Conservation (phyloP, 129 eudicot species). For the Saussurea involucrata region DNA sequence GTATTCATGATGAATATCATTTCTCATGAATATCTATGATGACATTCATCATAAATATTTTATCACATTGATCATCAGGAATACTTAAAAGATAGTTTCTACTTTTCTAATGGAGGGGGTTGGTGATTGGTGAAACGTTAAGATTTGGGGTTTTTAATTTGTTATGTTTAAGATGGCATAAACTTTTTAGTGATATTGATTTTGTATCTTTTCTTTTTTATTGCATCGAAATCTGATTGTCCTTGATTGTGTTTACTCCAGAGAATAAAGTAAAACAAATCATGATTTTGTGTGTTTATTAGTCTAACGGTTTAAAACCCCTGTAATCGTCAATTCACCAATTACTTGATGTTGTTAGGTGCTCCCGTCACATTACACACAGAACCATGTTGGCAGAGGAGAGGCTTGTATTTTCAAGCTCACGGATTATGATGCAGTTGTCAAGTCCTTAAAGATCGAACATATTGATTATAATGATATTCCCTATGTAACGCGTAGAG, state of each 20-base stretch:
- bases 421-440: slow-evolving; percentile 63
- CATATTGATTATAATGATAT: slow-evolving; percentile 61
- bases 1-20: too few relatives aligned
- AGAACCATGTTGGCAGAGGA: slow-evolving; percentile 63
- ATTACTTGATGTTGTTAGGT: slow-evolving; percentile 46
- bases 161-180: neutral
- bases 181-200: neutral
- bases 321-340: neutral
- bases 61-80: too few relatives aligned
- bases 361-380: slow-evolving; percentile 69
- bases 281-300: too few relatives aligned
- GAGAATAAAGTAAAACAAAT: too few relatives aligned
- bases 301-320: too few relatives aligned
- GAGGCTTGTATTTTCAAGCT: slow-evolving; percentile 69
- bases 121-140: too few relatives aligned
- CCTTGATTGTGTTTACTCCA: neutral
- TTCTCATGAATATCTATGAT: too few relatives aligned
- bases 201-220: neutral
- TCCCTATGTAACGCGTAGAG: slow-evolving; percentile 85
- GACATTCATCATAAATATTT: too few relatives aligned
- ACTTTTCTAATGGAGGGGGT: neutral
- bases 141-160: neutral
- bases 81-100: too few relatives aligned
- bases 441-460: slow-evolving; percentile 57
- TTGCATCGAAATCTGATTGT: neutral